phyloP scores from a whole-genome alignment of 306 rosid genomes.

The Ammopiptanthus mongolicus region DNA sequence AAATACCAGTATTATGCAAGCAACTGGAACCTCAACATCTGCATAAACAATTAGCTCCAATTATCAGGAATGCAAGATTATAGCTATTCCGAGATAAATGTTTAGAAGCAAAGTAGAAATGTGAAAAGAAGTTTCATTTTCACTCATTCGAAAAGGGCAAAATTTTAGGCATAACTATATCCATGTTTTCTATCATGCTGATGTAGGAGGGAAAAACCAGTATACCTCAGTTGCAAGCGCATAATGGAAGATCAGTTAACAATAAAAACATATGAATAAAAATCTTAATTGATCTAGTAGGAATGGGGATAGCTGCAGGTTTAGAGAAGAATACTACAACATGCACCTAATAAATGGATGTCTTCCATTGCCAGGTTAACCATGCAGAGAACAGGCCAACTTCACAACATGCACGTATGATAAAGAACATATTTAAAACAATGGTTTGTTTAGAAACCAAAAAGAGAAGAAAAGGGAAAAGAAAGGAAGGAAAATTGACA shows the following conservation, averaged over 20 bases:
- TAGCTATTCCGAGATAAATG: background rate
- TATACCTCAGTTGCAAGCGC: too few species aligned
- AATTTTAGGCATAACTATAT: background rate
- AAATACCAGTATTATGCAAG: conserved; percentile 72
- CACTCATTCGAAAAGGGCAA: background rate
- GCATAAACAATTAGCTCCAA: conserved; percentile 34
- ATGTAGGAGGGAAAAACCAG: too few species aligned
- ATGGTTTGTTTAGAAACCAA: background rate
- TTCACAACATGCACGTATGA: too few species aligned
- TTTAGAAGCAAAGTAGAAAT: background rate
- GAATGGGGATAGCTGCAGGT: too few species aligned
- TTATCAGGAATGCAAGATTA: background rate
- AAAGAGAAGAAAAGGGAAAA: background rate
- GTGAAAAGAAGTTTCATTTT: background rate
- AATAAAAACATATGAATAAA: too few species aligned
- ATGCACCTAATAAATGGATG: too few species aligned
- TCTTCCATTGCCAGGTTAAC: too few species aligned
- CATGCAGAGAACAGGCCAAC: too few species aligned
- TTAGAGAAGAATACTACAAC: too few species aligned
- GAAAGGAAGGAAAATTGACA: background rate
- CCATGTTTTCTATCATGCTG: background rate
- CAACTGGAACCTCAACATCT: conserved; percentile 92
- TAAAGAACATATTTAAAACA: too few species aligned
- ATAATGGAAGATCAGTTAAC: too few species aligned
- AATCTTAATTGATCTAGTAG: too few species aligned